Evolutionary conservation across 1,284 basidiomycete species (phyloP).

Genomic region (Earliella scabrosa): DNA sequence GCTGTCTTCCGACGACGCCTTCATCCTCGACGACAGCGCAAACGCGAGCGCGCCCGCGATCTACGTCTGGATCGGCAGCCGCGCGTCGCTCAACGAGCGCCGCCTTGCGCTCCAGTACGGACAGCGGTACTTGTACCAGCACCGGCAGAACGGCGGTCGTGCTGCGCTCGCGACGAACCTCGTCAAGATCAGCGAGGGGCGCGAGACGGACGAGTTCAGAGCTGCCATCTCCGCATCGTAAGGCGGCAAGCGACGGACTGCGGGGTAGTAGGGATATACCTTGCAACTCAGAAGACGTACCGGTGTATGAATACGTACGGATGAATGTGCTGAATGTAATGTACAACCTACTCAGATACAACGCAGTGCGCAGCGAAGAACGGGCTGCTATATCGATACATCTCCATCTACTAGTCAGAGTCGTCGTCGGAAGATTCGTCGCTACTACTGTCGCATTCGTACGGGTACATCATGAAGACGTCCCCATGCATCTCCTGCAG

Average conservation of each 20-base stretch:
- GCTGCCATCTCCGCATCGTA: constrained; percentile 25
- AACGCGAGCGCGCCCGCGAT: constrained; percentile 43
- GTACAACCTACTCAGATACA: neutral
- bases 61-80: constrained; percentile 61
- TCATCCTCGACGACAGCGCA: constrained; percentile 48
- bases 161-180: constrained; percentile 44
- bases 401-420: no score
- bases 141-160: constrained; percentile 29
- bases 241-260: neutral
- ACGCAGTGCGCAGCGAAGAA: no score
- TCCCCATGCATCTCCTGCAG: constrained; percentile 52
- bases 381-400: no score
- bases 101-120: constrained; percentile 58
- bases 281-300: no score
- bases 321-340: neutral
- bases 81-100: constrained; percentile 51
- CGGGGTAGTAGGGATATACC: no score
- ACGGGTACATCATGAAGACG: constrained; percentile 49
- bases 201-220: constrained; percentile 49
- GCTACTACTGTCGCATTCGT: constrained; percentile 16
- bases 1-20: constrained; percentile 51
- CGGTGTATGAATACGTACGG: no score
- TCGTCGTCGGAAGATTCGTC: no score
- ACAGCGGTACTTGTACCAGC: constrained; percentile 53
- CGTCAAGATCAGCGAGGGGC: constrained; percentile 55